Percentiles rank a stretch among this genome's conserved stretches.
phyloP scores from a whole-genome alignment of 73 alveolate species.

The Paramecium caudatum region DNA sequence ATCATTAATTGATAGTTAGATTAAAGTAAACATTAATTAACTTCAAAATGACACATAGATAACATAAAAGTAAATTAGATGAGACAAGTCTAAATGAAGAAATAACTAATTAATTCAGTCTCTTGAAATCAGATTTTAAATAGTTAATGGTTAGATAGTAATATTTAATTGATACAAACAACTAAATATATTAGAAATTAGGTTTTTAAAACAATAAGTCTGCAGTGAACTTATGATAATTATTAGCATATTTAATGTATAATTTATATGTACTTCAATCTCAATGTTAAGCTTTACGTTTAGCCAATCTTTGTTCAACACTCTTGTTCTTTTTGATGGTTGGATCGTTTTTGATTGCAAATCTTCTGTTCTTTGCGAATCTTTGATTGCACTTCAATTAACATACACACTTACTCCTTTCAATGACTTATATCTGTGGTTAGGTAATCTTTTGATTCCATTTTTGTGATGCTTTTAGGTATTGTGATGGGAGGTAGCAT shows the following conservation, averaged over 20 bases:
- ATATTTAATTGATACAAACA: not conserved
- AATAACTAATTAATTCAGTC: constrained; percentile 35
- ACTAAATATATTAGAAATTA: not conserved
- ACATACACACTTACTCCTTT: constrained; percentile 57
- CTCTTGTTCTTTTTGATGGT: constrained; percentile 76
- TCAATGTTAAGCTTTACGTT: constrained; percentile 34
- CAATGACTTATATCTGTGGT: constrained; percentile 58
- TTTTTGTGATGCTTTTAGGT: constrained; percentile 51
- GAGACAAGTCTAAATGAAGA: not conserved
- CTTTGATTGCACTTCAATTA: constrained; percentile 70
- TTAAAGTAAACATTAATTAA: not conserved
- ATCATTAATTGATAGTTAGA: constrained; percentile 1
- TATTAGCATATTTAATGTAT: constrained; percentile 50
- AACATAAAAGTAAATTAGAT: not conserved
- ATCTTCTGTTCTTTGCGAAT: constrained; percentile 76
- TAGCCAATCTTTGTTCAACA: constrained; percentile 67
- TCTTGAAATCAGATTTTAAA: constrained; percentile 6
- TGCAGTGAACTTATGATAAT: not conserved
- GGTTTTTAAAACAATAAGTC: constrained; percentile 25
- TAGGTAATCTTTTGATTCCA: constrained; percentile 38
- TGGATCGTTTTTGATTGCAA: constrained; percentile 77
- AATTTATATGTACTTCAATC: constrained; percentile 1
- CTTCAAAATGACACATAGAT: constrained; percentile 11
- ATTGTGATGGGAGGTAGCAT: constrained; percentile 62
- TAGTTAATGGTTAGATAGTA: constrained; percentile 10